Evolutionary conservation across 164 flowering plant species (phyloP), one percentile per base, ranked within the genome.

Genomic region (Vitis amurensis): DNA sequence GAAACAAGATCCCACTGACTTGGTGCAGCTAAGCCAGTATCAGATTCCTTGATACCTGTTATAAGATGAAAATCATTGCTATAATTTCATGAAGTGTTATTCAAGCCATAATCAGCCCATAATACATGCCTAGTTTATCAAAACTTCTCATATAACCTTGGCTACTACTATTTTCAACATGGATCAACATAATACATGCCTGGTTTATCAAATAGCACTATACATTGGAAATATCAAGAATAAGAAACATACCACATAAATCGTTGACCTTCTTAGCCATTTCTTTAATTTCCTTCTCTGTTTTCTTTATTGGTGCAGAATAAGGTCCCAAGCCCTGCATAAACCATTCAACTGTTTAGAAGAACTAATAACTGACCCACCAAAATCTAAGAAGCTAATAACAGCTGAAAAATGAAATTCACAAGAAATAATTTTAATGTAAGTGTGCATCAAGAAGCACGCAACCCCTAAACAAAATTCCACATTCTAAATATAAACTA

Each of bases 1-100:
- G 98, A 91, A 64, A 93, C 97, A 75, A 96, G 94, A 87, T 96
- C 98, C 98, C 99, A 96, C 64, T 96, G 98, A 73, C 98, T 93
- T 2, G 98, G 99, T 51, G 93, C 93, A 71, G 99, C 98, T 74
- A 96, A 81, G 11, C 99, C 99, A 72, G 99, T 96, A 74, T 96
- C 99, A 19, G 99, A 96, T 67, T 96, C 99, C 84, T 93, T 96
- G 56, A 96, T 93, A 50, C 99, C 99, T 96, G 7, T 57, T 19
- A 52, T 11, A 8, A 31, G 59, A 19, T 8, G 16, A 30, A 37
- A 47, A 37, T 1, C 48, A 59, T 27, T 15, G 12, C 52, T 23
- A 52, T 5, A n/a, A 2, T 19, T 30, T 2, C 9, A 62, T 23
- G 13, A 27, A 66, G 14, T 50, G 48, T 59, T 49, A 48, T 27